A percentile compares a stretch with the other conserved stretches of the same genome.
Evolutionary conservation across 139 green algal species (phyloP).

Genomic region (Penium margaritaceum): DNA sequence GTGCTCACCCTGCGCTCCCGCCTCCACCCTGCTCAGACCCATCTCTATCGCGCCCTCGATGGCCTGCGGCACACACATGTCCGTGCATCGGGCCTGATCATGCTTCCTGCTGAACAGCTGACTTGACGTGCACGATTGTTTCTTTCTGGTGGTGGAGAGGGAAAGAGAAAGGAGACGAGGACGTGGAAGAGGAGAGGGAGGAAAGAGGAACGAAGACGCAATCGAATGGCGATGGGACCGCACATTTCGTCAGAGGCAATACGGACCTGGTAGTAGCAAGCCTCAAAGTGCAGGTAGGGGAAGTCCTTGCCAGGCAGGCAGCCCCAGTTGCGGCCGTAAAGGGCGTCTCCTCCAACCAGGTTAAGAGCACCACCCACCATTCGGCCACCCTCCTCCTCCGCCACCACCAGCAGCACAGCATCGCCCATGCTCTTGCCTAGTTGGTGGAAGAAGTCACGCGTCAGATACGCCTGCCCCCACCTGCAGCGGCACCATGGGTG

Average conservation of each 20-base stretch:
- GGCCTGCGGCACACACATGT: too few species aligned
- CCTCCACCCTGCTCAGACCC: background rate
- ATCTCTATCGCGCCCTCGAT: background rate
- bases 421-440: slow-evolving; percentile 63
- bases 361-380: slow-evolving; percentile 79
- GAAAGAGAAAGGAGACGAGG: background rate
- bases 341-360: slow-evolving; percentile 68
- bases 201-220: background rate
- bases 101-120: too few species aligned
- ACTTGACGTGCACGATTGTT: too few species aligned
- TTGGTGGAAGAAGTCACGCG: slow-evolving; percentile 72
- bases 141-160: background rate
- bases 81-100: too few species aligned
- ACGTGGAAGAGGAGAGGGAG: background rate
- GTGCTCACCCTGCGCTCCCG: background rate
- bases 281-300: slow-evolving; percentile 82
- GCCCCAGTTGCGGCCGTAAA: slow-evolving; percentile 88
- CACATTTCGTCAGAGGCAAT: background rate
- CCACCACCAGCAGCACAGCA: slow-evolving; percentile 71
- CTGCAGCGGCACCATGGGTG: too few species aligned
- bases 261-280: slow-evolving; percentile 75
- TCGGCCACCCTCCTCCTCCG: slow-evolving; percentile 47
- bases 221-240: background rate
- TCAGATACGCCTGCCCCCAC: slow-evolving; percentile 81
- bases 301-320: slow-evolving; percentile 49